Conservation (phyloP, 345 rosid genomes). For the Camelina sativa region DNA sequence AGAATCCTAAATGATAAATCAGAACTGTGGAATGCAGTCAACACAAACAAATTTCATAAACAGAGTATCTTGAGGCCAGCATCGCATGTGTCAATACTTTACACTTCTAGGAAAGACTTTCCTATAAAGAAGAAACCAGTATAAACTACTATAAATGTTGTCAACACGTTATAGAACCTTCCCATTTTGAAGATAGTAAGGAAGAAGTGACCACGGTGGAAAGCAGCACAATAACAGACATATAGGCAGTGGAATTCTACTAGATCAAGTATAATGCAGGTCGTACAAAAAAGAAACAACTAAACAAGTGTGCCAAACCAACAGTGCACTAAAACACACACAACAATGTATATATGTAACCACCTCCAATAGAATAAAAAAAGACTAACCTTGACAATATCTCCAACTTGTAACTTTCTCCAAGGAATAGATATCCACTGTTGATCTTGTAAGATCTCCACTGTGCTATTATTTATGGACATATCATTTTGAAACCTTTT, state of each 20-base stretch:
- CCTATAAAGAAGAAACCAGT: neutral
- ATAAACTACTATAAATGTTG: neutral
- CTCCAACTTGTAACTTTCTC: conserved; percentile 99
- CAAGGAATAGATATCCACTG: conserved; percentile 80
- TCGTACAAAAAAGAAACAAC: neutral
- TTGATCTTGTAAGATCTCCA: conserved; percentile 87
- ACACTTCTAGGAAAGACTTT: neutral
- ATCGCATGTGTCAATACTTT: neutral
- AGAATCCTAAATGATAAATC: neutral
- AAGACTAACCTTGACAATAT: conserved; percentile 79
- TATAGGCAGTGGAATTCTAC: conserved; percentile 11
- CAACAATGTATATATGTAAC: neutral
- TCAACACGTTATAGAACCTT: neutral
- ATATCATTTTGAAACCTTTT: conserved; percentile 96
- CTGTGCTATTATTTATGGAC: conserved; percentile 76
- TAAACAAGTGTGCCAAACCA: conserved; percentile 14
- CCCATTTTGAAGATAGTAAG: conserved; percentile 1
- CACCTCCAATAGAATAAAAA: conserved; percentile 10
- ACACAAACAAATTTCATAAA: neutral
- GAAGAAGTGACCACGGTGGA: conserved; percentile 12
- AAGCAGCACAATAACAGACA: conserved; percentile 19
- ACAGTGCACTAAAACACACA: conserved; percentile 21
- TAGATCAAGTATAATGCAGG: conserved; percentile 21
- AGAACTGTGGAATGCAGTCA: neutral
- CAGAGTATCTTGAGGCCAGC: neutral